phyloP scores from a whole-genome alignment of 768 basidiomycete genomes.

The Suillus luteus region DNA sequence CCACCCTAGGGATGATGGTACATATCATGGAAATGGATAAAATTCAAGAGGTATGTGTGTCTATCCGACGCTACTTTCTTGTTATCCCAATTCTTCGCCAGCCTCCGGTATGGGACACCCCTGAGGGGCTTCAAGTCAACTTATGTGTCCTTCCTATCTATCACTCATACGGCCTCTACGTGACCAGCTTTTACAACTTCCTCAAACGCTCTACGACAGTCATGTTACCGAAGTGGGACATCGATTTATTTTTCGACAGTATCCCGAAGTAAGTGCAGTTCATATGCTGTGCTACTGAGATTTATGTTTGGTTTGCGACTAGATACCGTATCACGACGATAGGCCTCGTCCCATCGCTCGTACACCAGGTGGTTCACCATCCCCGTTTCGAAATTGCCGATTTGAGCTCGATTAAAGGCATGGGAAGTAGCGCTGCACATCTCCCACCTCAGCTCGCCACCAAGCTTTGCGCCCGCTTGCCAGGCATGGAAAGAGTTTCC shows the following conservation, averaged over 20 bases:
- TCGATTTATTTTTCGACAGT: slow-evolving; percentile 45
- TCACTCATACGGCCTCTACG: slow-evolving; percentile 59
- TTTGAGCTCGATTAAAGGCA: slow-evolving; percentile 43
- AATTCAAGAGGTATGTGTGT: neutral
- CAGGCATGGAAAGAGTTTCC: slow-evolving; percentile 28
- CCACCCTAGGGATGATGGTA: neutral
- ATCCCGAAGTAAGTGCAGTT: slow-evolving; percentile 50
- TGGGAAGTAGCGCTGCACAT: slow-evolving; percentile 58
- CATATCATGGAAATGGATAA: neutral
- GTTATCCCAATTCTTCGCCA: slow-evolving; percentile 14
- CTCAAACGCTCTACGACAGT: slow-evolving; percentile 45
- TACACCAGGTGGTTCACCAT: slow-evolving; percentile 58
- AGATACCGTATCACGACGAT: slow-evolving; percentile 54
- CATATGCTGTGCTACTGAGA: neutral
- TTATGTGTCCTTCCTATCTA: slow-evolving; percentile 62
- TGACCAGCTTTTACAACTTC: slow-evolving; percentile 46
- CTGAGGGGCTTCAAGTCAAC: slow-evolving; percentile 42
- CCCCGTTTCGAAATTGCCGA: slow-evolving; percentile 44
- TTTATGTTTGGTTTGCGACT: neutral
- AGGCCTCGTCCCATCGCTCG: slow-evolving; percentile 52
- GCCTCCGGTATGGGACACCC: slow-evolving; percentile 38
- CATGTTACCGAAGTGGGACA: slow-evolving; percentile 56
- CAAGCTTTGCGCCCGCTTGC: slow-evolving; percentile 36
- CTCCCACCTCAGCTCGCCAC: slow-evolving; percentile 51
- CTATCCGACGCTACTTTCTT: neutral